Conservation (phyloP, 139 green algal species). For the Chlorella sp. region DNA sequence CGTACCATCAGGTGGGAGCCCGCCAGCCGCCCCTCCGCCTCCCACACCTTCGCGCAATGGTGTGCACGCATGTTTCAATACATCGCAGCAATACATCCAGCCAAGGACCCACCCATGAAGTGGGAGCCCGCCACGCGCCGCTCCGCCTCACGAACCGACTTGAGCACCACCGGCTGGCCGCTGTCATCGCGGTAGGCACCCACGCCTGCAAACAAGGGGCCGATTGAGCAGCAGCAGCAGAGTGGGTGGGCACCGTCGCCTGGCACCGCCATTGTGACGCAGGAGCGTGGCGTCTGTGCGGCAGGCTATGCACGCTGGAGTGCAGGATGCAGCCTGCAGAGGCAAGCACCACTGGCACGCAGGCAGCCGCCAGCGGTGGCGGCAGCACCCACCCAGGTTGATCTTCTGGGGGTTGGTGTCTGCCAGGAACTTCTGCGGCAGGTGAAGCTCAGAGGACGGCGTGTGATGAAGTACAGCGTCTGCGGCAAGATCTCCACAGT, state of each 20-base stretch:
- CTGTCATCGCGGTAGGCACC: slow-evolving; percentile 87
- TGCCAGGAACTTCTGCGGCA: slow-evolving; percentile 67
- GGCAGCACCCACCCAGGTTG: slow-evolving; percentile 87
- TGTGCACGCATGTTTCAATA: background rate
- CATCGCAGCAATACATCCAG: background rate
- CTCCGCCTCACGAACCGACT: slow-evolving; percentile 87
- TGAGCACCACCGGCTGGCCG: slow-evolving; percentile 86
- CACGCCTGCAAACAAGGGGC: slow-evolving; percentile 39
- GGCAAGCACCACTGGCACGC: background rate
- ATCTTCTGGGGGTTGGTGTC: slow-evolving; percentile 86
- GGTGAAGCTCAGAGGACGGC: too few relatives aligned
- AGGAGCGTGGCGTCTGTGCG: background rate
- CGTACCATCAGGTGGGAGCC: too few relatives aligned
- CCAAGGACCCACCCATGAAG: slow-evolving; percentile 77
- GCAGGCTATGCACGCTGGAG: background rate
- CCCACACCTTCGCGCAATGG: background rate
- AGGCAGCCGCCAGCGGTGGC: too few relatives aligned
- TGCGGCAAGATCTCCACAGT: too few relatives aligned
- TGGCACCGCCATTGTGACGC: too few relatives aligned
- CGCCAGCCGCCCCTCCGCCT: background rate
- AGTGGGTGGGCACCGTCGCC: too few relatives aligned
- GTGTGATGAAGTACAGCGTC: too few relatives aligned
- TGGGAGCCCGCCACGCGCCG: slow-evolving; percentile 63
- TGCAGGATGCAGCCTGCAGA: background rate
- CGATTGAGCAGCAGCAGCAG: too few relatives aligned